Evolutionary conservation across 345 rosid species (phyloP).

Genomic region (Salix brachista): DNA sequence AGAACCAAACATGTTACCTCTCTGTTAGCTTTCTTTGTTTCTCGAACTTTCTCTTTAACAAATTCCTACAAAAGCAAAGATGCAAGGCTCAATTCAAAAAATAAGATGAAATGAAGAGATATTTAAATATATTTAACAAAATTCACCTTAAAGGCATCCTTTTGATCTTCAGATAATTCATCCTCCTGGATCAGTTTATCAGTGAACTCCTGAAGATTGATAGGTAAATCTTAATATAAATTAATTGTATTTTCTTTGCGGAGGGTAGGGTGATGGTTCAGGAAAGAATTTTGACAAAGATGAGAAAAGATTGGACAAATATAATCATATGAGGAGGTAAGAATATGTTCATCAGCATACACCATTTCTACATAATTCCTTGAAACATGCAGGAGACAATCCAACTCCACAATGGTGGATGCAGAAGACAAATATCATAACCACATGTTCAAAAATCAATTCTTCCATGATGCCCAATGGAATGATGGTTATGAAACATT

Average conservation of each 20-base stretch:
- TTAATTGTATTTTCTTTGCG: neutral
- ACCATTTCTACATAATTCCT: neutral
- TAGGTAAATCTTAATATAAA: constrained; percentile 11
- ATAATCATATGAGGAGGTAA: neutral
- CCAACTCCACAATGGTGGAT: neutral
- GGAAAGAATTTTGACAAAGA: neutral
- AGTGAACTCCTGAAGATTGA: constrained; percentile 57
- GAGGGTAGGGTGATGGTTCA: neutral
- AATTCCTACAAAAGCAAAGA: constrained; percentile 48
- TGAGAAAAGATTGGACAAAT: neutral
- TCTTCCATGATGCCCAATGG: neutral
- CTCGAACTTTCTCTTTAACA: constrained; percentile 74
- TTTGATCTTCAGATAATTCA: constrained; percentile 67
- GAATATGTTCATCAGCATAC: neutral
- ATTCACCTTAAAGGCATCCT: constrained; percentile 75
- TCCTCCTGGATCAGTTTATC: constrained; percentile 60
- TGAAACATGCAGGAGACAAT: neutral
- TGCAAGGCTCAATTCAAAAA: neutral
- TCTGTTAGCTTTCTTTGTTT: constrained; percentile 78
- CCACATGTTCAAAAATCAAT: neutral
- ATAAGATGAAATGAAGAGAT: neutral
- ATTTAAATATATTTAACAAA: constrained; percentile 8
- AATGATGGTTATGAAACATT: neutral
- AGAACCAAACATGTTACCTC: constrained; percentile 45
- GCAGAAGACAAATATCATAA: neutral